Base-by-base conservation (phyloP, 257 asterid genomes). In the Lycium ferocissimum region DNA sequence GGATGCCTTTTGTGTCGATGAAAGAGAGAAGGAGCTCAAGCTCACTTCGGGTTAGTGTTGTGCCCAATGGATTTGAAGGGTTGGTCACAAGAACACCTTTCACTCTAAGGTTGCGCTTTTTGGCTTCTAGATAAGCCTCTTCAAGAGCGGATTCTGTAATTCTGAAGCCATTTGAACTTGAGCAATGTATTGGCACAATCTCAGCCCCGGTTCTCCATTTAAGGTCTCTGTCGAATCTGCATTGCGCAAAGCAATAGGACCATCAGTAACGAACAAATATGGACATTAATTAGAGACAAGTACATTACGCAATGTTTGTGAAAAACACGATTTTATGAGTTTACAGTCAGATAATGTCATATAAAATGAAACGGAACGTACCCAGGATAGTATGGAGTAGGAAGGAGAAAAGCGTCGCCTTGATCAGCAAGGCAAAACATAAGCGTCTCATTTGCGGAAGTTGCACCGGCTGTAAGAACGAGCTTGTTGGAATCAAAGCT, bases 171-270 rank as follows among this genome's bases (percentile, higher is more conserved):
- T 92, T 92, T 4, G 92, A 87, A 89, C 98, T 93, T 11, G 80
- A 84, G 89, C 98, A 95, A 1, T 91, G 93, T 22, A 95, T 93
- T 22, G 98, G 97, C 4, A 95, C 94, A 5, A 95, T 95, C 86
- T 95, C 96, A 0, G 88, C 94, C 13, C 93, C 96, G 18, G 98
- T 94, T 86, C 98, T 88, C 98, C 98, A 95, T 71, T 95, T 95
- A 3, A 95, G 90, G 89, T 95, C 98, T 86, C 98, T 92, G 79
- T 95, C 98, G 65, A 95, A 95, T 43, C 98, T 95, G 95, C 91
- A 92, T 47, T 75, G 18, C 59, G 20, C 12, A 47, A 73, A 20
- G 61, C 40, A 75, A 75, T 1, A 75, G 6, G 15, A 3, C 51
- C 7, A 49, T 75, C 43, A 75, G 43, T 12, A 75, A 12, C 12